Evolutionary conservation across 176 grass and related monocot species (phyloP), one percentile per base, ranked within the genome.

Genomic region (Tillandsia leiboldiana): DNA sequence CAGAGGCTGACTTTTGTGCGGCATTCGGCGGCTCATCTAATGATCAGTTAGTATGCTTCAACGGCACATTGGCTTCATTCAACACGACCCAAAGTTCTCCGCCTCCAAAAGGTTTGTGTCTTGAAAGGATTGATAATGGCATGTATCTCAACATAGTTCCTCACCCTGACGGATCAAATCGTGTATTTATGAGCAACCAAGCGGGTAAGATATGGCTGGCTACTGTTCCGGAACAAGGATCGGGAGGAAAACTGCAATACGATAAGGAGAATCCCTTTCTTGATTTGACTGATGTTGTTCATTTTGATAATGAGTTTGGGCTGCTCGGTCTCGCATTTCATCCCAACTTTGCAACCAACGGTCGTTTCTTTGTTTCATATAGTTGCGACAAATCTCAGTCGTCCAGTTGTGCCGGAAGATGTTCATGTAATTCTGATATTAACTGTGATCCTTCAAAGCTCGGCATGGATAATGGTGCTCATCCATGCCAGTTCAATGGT

Each of bases 341-440:
- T 77, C 89, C 86, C 42, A 81, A 74, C 15, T 97, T 87, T 66
- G 76, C 59, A 2, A n/a, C 28, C 8, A 97, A 97, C 64, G 89
- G 93, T 1, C 76, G 89, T 2, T 97, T 97, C 67, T 97, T 97
- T 64, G 86, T 97, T 50, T 97, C 93, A 33, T 97, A 97, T 72
- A 92, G 83, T 81, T 97, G 93, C 53, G 93, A 97, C 63, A 89
- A 84, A 77, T 74, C 73, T 58, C 66, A 80, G 56, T 89, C 84
- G 0, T 42, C 33, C 33, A 67, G 87, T 0, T 97, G 93, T 78
- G 67, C 84, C 1, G 93, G 93, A 11, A 85, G 90, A 14, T 97
- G 93, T 70, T 87, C 89, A 2, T 97, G 93, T 73, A 97, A 97
- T 83, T 80, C 89, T 48, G 93, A 92, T 64, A 68, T 87, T 28